Evolutionary conservation across 2,329 filamentous ascomycete genomes (phyloP), one percentile per base, ranked within the genome.

Genomic region (Ambrosiella cleistominuta): DNA sequence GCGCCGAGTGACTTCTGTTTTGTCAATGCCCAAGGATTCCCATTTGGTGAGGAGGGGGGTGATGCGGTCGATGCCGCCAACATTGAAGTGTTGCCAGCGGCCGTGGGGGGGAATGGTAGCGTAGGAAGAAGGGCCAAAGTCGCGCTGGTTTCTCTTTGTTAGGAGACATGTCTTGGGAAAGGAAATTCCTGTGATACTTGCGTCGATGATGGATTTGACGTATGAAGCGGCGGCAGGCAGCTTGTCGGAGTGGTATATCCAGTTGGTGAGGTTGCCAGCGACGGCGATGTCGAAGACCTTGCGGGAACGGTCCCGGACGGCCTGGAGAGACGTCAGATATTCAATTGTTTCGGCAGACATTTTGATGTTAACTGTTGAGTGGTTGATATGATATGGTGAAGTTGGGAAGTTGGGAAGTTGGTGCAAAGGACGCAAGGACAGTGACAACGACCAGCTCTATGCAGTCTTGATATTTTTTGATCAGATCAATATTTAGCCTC

Each of bases 21-120:
- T 68, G 56, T 79, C 74, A 44, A 66, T 65, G 1, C 66, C 67
- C 0, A 69, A 67, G 1, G 63, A 64, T 1, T 72, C 66, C 77
- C 77, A 78, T 49, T 69, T 64, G 27, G 70, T 64, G 2, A 76
- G 66, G 2, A 79, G 64, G 6, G 69, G 65, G 6, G 69, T 67
- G 7, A 80, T 67, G 39, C 79, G 76, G 44, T 73, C 68, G 36
- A 76, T 68, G 12, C 71, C 72, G 8, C 79, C 79, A 44, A 80
- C 74, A 12, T 81, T 75, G 62, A 82, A 82, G 66, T 83, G 80
- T 64, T 82, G 80, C 76, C 80, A 82, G 49, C 80, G 73, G 7
- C 74, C 79, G 61, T 80, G 77, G 8, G 76, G 74, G 0, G 77
- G 77, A 55, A 80, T 80, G 0, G 40, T 54, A 7, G 68, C 64